Conservation (phyloP, 176 grass and related monocot genomes). For the Aegilops tauschii region DNA sequence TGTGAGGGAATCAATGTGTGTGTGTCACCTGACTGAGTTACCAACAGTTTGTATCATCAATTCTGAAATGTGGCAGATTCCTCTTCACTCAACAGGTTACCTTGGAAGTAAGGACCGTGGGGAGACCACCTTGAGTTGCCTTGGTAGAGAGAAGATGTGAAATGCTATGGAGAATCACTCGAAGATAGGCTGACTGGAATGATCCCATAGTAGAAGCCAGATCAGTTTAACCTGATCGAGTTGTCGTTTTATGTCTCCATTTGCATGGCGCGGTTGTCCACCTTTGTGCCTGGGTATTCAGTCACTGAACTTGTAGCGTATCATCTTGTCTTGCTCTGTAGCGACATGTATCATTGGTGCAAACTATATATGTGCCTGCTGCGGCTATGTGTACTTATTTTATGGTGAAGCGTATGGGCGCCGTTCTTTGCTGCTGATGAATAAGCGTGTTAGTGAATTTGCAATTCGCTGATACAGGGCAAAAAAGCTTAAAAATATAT, state of each 20-base stretch:
- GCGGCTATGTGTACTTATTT: background rate
- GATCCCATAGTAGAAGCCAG: background rate
- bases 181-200: slow-evolving; percentile 3
- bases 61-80: background rate
- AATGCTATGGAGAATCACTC: background rate
- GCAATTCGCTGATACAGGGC: background rate
- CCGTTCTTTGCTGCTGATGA: background rate
- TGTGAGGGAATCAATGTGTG: too few species aligned
- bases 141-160: slow-evolving; percentile 15
- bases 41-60: background rate
- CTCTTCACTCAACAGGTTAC: background rate
- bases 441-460: too few species aligned
- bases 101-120: background rate
- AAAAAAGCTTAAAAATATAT: background rate
- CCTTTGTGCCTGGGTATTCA: background rate
- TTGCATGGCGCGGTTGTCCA: background rate
- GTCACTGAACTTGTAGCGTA: background rate
- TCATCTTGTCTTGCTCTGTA: background rate
- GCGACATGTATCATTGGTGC: background rate
- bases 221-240: slow-evolving; percentile 22
- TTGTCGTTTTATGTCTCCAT: background rate
- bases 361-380: background rate
- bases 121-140: background rate
- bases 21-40: background rate
- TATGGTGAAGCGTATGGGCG: background rate